Conservation (phyloP, 768 basidiomycete genomes). For the Suillus sp. region DNA sequence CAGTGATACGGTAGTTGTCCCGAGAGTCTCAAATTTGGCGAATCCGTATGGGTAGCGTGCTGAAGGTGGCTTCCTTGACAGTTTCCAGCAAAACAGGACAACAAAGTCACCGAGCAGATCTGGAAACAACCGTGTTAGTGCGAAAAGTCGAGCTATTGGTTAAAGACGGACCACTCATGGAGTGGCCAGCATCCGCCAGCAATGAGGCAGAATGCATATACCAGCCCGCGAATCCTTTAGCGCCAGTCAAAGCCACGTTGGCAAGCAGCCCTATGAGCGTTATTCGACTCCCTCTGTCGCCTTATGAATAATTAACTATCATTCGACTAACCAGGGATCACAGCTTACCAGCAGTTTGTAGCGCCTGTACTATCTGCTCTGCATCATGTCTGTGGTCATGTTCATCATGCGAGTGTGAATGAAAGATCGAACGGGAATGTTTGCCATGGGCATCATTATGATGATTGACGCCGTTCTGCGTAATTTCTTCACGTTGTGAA, state of each 20-base stretch:
- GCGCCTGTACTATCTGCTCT: conserved; percentile 66
- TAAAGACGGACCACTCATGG: conserved; percentile 67
- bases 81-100: conserved; percentile 84
- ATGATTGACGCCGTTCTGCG: conserved; percentile 36
- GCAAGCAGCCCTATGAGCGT: conserved; percentile 83
- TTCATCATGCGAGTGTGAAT: conserved; percentile 65
- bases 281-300: conserved; percentile 80
- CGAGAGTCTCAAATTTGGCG: conserved; percentile 94
- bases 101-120: conserved; percentile 91
- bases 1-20: conserved; percentile 87
- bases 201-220: conserved; percentile 88
- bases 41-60: conserved; percentile 83
- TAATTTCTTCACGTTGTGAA: conserved; percentile 32
- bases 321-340: not conserved
- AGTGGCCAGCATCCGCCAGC: conserved; percentile 93
- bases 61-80: conserved; percentile 82
- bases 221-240: conserved; percentile 89
- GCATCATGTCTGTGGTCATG: conserved; percentile 61
- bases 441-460: conserved; percentile 36
- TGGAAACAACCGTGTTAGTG: conserved; percentile 29
- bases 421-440: conserved; percentile 67
- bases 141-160: not conserved
- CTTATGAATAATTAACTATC: conserved; percentile 37
- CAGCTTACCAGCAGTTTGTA: conserved; percentile 63
- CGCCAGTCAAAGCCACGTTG: conserved; percentile 78